Conservation (phyloP, 2,329 filamentous ascomycete species). For the Clarireedia sp. region DNA sequence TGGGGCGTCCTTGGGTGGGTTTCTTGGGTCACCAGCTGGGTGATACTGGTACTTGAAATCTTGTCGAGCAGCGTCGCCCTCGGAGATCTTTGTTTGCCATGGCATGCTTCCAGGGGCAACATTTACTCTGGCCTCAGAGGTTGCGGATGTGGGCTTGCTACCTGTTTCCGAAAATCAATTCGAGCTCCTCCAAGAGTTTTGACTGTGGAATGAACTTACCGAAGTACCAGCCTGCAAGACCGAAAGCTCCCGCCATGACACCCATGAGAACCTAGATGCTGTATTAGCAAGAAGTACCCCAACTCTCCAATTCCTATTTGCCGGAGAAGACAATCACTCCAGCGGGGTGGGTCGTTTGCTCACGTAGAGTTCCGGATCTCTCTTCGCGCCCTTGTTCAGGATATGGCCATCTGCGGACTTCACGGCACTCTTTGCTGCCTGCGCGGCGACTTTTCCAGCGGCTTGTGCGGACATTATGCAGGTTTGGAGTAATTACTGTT, state of each 20-base stretch:
- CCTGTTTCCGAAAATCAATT: slow-evolving; percentile 41
- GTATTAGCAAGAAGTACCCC: neutral
- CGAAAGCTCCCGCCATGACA: slow-evolving; percentile 84
- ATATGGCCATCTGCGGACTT: slow-evolving; percentile 38
- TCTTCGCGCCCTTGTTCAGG: slow-evolving; percentile 56
- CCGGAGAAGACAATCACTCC: neutral
- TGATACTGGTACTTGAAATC: slow-evolving; percentile 57
- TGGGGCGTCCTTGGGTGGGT: slow-evolving; percentile 78
- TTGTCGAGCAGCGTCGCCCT: slow-evolving; percentile 51
- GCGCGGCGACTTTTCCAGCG: slow-evolving; percentile 28
- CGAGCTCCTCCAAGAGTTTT: neutral
- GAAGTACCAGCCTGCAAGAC: slow-evolving; percentile 84
- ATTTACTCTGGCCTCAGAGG: slow-evolving; percentile 70
- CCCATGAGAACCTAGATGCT: slow-evolving; percentile 68
- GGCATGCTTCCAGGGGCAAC: slow-evolving; percentile 76
- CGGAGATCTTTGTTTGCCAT: slow-evolving; percentile 66
- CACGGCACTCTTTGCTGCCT: slow-evolving; percentile 30
- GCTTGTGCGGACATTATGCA: slow-evolving; percentile 27
- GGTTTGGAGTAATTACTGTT: slow-evolving; percentile 8
- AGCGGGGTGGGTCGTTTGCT: slow-evolving; percentile 28
- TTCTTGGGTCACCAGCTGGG: slow-evolving; percentile 65
- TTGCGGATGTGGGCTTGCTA: slow-evolving; percentile 75
- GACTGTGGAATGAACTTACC: slow-evolving; percentile 39
- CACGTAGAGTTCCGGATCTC: slow-evolving; percentile 71
- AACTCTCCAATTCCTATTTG: neutral